Evolutionary conservation across 78 protist genomes (phyloP).

Genomic region (Anaeramoeba flamelloides): DNA sequence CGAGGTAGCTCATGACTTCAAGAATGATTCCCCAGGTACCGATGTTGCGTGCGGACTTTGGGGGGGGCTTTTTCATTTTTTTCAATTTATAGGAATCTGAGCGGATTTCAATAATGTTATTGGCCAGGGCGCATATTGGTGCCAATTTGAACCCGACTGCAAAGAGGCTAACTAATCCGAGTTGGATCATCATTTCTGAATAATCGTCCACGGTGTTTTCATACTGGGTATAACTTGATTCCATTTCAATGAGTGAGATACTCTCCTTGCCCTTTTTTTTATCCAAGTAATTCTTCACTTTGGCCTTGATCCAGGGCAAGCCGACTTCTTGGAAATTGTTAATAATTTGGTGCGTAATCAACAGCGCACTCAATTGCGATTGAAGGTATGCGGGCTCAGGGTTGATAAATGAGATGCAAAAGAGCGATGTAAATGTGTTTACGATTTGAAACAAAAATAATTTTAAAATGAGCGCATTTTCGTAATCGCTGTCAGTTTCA

Average conservation of each 20-base stretch:
- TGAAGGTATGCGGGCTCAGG: neutral
- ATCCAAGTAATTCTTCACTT: neutral
- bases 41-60: neutral
- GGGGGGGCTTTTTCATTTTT: neutral
- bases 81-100: neutral
- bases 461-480: constrained; percentile 27
- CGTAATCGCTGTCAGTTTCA: constrained; percentile 25
- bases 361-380: neutral
- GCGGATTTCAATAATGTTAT: neutral
- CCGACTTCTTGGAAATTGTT: neutral
- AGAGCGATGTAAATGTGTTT: constrained; percentile 38
- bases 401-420: constrained; percentile 50
- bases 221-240: neutral
- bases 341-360: neutral
- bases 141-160: neutral
- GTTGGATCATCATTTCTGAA: neutral
- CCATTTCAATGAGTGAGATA: neutral
- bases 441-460: constrained; percentile 44
- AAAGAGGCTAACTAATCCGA: neutral
- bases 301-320: neutral
- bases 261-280: neutral
- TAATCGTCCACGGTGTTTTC: neutral
- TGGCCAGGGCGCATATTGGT: neutral
- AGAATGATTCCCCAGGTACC: neutral
- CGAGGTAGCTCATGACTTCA: neutral